Base-by-base conservation (phyloP, 768 basidiomycete genomes). In the Psilocybe sp. region DNA sequence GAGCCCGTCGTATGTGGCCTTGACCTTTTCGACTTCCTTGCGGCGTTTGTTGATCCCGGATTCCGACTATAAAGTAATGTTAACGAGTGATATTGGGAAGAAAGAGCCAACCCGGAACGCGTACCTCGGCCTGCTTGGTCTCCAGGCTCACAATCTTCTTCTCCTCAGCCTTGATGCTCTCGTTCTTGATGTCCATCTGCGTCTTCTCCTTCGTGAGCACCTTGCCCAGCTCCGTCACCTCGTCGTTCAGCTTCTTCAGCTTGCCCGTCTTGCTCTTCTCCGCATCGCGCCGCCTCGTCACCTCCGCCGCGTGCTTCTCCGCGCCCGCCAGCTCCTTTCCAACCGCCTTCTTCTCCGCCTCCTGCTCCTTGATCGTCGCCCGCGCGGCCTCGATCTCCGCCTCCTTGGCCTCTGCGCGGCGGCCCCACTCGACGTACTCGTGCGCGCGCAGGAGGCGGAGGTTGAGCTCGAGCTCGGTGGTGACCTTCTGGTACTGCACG, bases 211-310 rank as follows among this genome's bases (percentile, higher is more conserved):
- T 94, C 38, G 88, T 85, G 13, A 94, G 68, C 32, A 78, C 84
- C 64, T 92, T 90, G 38, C 87, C 94, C 40, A 92, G 69, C 45
- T 82, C 83, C 33, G 81, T 80, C 5, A 89, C 89, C 13, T 85
- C 79, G 33, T 90, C 89, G 58, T 94, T 88, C 55, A 96, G 71
- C 54, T 85, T 85, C 66, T 89, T 90, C 57, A 95, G 74, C 69
- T 89, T 97, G 1, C 97, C 97, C 1, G 93, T 95, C 63, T 97
- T 98, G 61, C 82, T 83, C 65, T 94, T 76, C 69, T 99, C 97
- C 57, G 82, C 82, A 45, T 98, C 91, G 23, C 92, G 73, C 64
- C 84, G 81, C 69, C 82, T 82, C 51, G 81, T 77, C 18, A 98
- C 89, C 15, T 78, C 77, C 36, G 69, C 71, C 39, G 78, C 65